These are phyloP conservation scores for Leccinum holopus DNA, from an alignment of 1,284 basidiomycete species.

Conservation along the genomic window DNA sequence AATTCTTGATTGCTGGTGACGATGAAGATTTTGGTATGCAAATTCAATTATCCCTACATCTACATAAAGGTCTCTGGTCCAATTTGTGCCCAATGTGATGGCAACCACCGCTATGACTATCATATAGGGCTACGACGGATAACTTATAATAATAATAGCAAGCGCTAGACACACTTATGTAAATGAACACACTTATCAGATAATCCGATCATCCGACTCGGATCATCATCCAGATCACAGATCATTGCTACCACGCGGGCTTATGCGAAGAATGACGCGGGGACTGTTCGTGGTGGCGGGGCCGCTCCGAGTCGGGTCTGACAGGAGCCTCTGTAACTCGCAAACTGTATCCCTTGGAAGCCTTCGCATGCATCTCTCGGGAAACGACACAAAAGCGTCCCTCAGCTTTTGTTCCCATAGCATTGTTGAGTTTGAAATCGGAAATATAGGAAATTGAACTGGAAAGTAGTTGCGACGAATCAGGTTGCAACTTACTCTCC, in stretches of 20 bases:
- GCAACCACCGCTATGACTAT: no score
- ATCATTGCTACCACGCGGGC: not conserved
- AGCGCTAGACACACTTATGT: not conserved
- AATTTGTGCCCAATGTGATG: no score
- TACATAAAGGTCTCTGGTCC: no score
- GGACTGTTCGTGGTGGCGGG: not conserved
- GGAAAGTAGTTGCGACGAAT: constrained; percentile 11
- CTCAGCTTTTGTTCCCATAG: constrained; percentile 4
- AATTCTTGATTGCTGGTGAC: no score
- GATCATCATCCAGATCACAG: no score
- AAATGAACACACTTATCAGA: not conserved
- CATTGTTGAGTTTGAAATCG: not conserved
- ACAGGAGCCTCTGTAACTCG: not conserved
- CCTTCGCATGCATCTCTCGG: not conserved
- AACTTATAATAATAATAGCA: not conserved
- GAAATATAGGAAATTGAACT: constrained; percentile 9
- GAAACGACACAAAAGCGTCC: not conserved
- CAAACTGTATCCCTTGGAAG: not conserved
- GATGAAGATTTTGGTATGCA: no score
- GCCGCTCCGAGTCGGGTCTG: not conserved
- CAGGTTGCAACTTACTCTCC: constrained; percentile 7
- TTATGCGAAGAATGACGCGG: not conserved
- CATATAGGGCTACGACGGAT: no score
- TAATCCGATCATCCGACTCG: not conserved
- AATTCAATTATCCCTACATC: no score